A percentile compares a stretch with the other conserved stretches of the same genome.
Conservation (phyloP, 176 grass and related monocot genomes). For the Oryza nivara region DNA sequence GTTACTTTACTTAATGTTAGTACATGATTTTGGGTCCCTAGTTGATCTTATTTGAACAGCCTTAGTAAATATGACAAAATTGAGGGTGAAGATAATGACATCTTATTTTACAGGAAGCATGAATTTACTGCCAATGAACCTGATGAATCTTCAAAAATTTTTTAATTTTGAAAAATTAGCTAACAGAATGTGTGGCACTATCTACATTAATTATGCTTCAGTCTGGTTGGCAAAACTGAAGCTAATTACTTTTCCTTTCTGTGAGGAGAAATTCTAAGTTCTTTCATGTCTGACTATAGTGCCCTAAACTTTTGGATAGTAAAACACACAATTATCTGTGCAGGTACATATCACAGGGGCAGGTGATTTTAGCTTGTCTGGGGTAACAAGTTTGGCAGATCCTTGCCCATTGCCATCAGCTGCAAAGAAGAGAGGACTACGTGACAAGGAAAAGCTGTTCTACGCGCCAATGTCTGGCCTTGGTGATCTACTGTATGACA, state of each 20-base stretch:
- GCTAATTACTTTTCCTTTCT: background rate
- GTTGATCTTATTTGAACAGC: background rate
- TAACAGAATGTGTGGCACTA: background rate
- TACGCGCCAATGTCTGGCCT: constrained; percentile 99
- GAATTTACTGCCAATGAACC: constrained; percentile 6
- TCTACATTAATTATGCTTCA: background rate
- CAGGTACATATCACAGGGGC: constrained; percentile 96
- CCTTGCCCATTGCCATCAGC: constrained; percentile 94
- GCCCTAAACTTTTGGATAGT: constrained; percentile 20
- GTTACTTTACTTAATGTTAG: background rate
- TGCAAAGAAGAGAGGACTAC: constrained; percentile 92
- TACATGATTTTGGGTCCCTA: constrained; percentile 13
- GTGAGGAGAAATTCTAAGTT: background rate
- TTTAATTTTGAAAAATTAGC: constrained; percentile 12
- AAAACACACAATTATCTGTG: constrained; percentile 32
- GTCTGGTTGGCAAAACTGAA: background rate
- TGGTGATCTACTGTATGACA: constrained; percentile 95
- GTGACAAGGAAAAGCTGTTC: constrained; percentile 96
- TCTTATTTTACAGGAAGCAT: constrained; percentile 30
- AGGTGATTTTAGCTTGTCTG: constrained; percentile 86
- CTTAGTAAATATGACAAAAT: background rate
- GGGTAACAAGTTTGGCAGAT: constrained; percentile 82
- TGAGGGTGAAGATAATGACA: background rate
- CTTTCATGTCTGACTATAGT: constrained; percentile 11
- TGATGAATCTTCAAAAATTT: background rate